These are phyloP conservation scores for Diaporthe ampelina DNA, from an alignment of 2,329 filamentous ascomycete genomes.

Conservation along the genomic window DNA sequence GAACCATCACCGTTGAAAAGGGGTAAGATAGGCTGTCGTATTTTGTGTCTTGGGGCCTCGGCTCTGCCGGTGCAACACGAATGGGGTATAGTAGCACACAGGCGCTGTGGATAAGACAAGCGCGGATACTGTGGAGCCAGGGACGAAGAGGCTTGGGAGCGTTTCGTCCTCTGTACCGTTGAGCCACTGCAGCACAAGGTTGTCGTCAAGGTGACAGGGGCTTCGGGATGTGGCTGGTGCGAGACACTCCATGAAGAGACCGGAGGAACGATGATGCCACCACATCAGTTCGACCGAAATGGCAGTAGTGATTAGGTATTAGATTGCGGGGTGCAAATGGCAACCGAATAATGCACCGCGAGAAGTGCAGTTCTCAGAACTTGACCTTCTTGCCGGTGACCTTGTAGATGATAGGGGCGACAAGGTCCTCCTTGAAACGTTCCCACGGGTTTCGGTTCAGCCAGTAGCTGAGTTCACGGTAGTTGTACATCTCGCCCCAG, in stretches of 20 bases:
- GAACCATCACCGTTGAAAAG: not conserved
- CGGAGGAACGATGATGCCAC: not conserved
- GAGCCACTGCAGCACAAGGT: constrained; percentile 11
- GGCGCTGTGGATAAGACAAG: constrained; percentile 24
- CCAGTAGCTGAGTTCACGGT: constrained; percentile 89
- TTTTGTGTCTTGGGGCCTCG: not conserved
- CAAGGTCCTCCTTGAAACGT: constrained; percentile 76
- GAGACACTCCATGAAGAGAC: not conserved
- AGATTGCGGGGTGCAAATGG: constrained; percentile 10
- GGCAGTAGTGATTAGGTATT: constrained; percentile 16
- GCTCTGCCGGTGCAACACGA: not conserved
- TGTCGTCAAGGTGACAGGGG: not conserved
- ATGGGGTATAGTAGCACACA: constrained; percentile 31
- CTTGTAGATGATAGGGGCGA: constrained; percentile 74
- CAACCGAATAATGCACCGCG: not conserved
- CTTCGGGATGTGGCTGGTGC: not conserved
- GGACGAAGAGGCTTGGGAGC: constrained; percentile 26
- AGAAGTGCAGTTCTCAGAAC: constrained; percentile 54
- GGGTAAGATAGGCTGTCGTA: constrained; percentile 2
- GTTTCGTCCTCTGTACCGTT: constrained; percentile 1
- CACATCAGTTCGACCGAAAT: constrained; percentile 12
- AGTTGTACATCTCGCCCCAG: constrained; percentile 98
- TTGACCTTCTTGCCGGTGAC: constrained; percentile 73
- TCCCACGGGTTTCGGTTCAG: constrained; percentile 90
- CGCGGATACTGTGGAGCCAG: constrained; percentile 20